A percentile compares a stretch with the other conserved stretches of the same genome.
Evolutionary conservation across 2,329 filamentous ascomycete species (phyloP).

Genomic region (Sarocladium oryzae): DNA sequence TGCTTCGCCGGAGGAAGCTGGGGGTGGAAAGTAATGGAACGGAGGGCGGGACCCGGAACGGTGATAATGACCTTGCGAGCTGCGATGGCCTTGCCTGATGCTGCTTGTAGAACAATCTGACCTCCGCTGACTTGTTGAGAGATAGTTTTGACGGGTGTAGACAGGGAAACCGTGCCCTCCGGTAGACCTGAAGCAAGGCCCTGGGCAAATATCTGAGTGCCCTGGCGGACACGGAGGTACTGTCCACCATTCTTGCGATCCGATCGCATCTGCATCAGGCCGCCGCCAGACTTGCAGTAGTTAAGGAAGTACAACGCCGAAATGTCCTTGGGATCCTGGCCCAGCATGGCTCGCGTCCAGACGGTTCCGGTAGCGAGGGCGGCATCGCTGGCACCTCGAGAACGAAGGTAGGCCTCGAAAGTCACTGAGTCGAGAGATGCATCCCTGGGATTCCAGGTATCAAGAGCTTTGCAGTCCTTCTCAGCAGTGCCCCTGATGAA

Average conservation of each 20-base stretch:
- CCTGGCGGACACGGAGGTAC: slow-evolving; percentile 41
- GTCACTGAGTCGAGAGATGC: slow-evolving; percentile 19
- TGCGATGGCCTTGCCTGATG: slow-evolving; percentile 22
- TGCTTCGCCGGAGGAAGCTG: slow-evolving; percentile 34
- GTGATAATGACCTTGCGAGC: slow-evolving; percentile 41
- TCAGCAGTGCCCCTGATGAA: slow-evolving; percentile 20
- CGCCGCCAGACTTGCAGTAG: slow-evolving; percentile 47
- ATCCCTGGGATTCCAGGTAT: slow-evolving; percentile 16
- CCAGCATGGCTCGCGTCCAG: slow-evolving; percentile 44
- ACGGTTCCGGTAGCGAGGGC: slow-evolving; percentile 32
- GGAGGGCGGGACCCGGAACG: slow-evolving; percentile 38
- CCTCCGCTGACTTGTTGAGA: slow-evolving; percentile 18
- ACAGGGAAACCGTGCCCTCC: slow-evolving; percentile 20
- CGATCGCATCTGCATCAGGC: slow-evolving; percentile 45
- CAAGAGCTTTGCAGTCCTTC: slow-evolving; percentile 22
- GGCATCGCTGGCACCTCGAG: slow-evolving; percentile 15
- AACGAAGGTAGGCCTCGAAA: slow-evolving; percentile 23
- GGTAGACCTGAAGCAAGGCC: slow-evolving; percentile 29
- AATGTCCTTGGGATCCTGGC: slow-evolving; percentile 40
- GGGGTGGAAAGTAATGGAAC: slow-evolving; percentile 40
- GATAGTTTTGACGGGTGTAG: slow-evolving; percentile 24
- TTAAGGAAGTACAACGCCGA: slow-evolving; percentile 48
- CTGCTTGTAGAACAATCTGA: slow-evolving; percentile 17
- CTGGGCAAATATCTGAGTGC: slow-evolving; percentile 35
- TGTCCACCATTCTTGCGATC: slow-evolving; percentile 47